Evolutionary conservation across 148 eudicot species (phyloP).

Genomic region (Rhododendron williamsianum): DNA sequence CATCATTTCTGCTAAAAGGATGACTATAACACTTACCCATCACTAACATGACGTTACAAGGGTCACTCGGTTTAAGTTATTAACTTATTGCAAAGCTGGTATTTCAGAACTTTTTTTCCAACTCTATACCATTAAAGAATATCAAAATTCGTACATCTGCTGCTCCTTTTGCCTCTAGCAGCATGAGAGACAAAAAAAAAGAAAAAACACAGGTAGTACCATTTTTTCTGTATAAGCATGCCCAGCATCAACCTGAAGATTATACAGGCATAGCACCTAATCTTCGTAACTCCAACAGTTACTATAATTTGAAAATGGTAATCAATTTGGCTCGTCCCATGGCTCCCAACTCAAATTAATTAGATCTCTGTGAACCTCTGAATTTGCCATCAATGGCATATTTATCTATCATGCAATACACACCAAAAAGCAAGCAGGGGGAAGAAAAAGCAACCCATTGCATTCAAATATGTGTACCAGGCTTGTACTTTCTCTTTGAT

Average conservation of each 20-base stretch:
- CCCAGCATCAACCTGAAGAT: background rate
- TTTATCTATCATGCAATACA: background rate
- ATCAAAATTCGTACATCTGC: background rate
- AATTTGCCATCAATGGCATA: background rate
- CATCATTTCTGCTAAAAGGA: background rate
- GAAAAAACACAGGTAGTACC: background rate
- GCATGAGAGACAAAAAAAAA: background rate
- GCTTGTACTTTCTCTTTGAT: background rate
- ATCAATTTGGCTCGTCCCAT: background rate
- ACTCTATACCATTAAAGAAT: background rate
- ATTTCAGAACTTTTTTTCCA: background rate
- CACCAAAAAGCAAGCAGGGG: background rate
- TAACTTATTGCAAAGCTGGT: background rate
- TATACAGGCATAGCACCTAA: background rate
- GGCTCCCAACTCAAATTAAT: background rate
- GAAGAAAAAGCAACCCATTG: background rate
- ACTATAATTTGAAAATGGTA: background rate
- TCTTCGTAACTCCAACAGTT: background rate
- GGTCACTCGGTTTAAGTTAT: background rate
- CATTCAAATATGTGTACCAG: background rate
- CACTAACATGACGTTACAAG: background rate
- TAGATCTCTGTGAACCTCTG: background rate
- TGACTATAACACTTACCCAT: background rate
- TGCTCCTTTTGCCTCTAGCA: background rate
- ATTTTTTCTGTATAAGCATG: background rate